These are phyloP conservation scores for Ophiostoma novo-ulmi DNA, from an alignment of 2,329 filamentous ascomycete species.

Conservation along the genomic window DNA sequence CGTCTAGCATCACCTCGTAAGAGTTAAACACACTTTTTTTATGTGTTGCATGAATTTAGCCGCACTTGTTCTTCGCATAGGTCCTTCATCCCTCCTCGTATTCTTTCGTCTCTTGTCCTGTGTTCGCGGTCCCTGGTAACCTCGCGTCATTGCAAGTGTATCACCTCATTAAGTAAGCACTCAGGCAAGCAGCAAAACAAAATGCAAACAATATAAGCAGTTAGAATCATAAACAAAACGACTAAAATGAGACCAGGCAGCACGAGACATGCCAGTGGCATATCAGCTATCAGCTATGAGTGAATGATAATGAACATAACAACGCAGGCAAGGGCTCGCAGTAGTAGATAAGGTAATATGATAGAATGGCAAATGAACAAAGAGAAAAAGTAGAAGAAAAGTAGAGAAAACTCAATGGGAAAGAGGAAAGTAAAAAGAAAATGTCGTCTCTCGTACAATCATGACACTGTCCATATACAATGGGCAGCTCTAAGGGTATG, in stretches of 20 bases:
- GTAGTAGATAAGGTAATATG: conserved; percentile 2
- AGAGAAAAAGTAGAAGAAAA: background rate
- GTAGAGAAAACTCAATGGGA: background rate
- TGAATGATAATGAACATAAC: background rate
- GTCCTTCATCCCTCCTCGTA: background rate
- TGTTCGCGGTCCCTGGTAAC: background rate
- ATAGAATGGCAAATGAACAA: background rate
- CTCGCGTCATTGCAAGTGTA: background rate
- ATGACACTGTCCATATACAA: conserved; percentile 13
- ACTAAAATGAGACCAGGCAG: background rate
- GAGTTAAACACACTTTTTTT: background rate
- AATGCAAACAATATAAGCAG: background rate
- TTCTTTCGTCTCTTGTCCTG: background rate
- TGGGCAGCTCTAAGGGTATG: conserved; percentile 12
- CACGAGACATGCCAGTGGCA: conserved; percentile 2
- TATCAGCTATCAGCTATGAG: conserved; percentile 8
- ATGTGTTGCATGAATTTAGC: background rate
- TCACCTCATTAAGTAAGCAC: background rate
- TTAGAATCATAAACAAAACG: background rate
- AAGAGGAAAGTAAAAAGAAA: conserved; percentile 11
- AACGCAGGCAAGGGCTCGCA: background rate
- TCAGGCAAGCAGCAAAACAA: background rate
- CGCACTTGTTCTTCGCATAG: background rate
- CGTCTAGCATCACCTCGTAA: background rate
- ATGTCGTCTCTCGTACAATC: conserved; percentile 15